These are phyloP conservation scores for Rhizomucor miehei DNA, from an alignment of 371 early-diverging fungal species.

Conservation along the genomic window DNA sequence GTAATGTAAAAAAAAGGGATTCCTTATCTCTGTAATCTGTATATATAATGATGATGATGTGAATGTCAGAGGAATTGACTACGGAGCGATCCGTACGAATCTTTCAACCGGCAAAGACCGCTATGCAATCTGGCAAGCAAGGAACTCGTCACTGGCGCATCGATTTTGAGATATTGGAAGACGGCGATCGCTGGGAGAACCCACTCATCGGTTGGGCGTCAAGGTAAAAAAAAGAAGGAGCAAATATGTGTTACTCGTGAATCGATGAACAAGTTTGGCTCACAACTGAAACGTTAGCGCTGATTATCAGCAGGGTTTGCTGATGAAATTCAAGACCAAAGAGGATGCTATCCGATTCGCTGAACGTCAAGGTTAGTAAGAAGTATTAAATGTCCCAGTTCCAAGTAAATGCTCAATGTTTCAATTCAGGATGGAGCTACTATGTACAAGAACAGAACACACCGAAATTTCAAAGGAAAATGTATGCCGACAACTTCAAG, in stretches of 20 bases:
- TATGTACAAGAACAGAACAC: conserved; percentile 85
- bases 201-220: conserved; percentile 94
- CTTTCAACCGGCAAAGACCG: conserved; percentile 78
- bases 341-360: conserved; percentile 93
- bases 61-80: conserved; percentile 42
- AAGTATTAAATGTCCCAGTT: not conserved
- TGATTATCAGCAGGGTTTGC: conserved; percentile 82
- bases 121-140: conserved; percentile 83
- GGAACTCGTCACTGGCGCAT: conserved; percentile 83
- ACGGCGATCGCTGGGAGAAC: conserved; percentile 88
- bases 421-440: conserved; percentile 70
- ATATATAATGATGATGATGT: no score
- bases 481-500: conserved; percentile 90
- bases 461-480: conserved; percentile 69
- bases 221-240: conserved; percentile 56
- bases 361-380: conserved; percentile 78
- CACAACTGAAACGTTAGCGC: no score
- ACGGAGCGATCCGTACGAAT: conserved; percentile 78
- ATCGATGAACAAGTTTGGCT: no score
- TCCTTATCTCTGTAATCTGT: no score
- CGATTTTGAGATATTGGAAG: conserved; percentile 74
- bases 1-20: no score
- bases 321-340: conserved; percentile 81
- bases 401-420: not conserved
- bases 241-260: no score